Evolutionary conservation across 2,329 filamentous ascomycete species (phyloP).

Genomic region (Atkinsonella hypoxylon): DNA sequence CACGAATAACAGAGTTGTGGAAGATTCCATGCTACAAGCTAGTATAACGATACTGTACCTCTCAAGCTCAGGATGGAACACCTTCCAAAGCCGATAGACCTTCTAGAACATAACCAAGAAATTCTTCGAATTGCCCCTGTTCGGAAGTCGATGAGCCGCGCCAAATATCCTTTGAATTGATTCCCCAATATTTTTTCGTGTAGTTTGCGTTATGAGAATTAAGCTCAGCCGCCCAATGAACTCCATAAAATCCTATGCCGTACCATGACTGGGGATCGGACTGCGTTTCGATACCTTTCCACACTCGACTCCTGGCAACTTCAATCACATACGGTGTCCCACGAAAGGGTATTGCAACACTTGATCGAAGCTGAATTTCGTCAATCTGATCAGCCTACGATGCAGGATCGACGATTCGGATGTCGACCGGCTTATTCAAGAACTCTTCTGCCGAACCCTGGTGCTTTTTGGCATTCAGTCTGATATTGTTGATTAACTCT

Average conservation of each 20-base stretch:
- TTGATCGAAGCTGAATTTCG: conserved; percentile 16
- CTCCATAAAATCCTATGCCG: conserved; percentile 21
- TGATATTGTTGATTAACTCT: conserved; percentile 12
- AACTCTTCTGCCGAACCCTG: background rate
- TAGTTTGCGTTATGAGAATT: conserved; percentile 15
- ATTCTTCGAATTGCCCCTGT: conserved; percentile 17
- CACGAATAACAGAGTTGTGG: background rate
- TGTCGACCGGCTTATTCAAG: background rate
- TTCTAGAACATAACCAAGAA: conserved; percentile 20
- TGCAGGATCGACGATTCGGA: background rate
- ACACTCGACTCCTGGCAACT: conserved; percentile 17
- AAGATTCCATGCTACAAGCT: background rate
- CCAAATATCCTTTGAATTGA: conserved; percentile 20
- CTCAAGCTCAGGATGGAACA: too few relatives aligned
- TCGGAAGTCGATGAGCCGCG: conserved; percentile 15
- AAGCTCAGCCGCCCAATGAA: conserved; percentile 25
- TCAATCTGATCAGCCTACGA: conserved; percentile 1
- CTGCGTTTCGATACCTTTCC: conserved; percentile 13
- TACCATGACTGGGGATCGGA: conserved; percentile 15
- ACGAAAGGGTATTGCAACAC: conserved; percentile 17
- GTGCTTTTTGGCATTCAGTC: conserved; percentile 4
- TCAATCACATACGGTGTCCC: conserved; percentile 22
- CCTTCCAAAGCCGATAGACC: conserved; percentile 15
- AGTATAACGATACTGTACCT: background rate
- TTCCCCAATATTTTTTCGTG: conserved; percentile 20